Evolutionary conservation across 768 basidiomycete genomes (phyloP).

Genomic region (Megacollybia marginata): DNA sequence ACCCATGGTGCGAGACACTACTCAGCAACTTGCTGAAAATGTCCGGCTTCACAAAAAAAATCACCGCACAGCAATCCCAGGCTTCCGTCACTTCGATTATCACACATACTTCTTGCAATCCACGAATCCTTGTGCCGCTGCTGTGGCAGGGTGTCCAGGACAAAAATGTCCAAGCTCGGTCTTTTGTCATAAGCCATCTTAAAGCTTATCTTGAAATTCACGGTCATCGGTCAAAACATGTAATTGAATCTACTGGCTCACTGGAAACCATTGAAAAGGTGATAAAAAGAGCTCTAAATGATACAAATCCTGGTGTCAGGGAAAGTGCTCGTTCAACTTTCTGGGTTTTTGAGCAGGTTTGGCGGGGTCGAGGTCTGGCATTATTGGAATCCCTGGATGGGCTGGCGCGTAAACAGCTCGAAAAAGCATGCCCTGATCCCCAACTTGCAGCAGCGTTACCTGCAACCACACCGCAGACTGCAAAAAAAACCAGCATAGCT

Average conservation of each 20-base stretch:
- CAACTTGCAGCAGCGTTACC: constrained; percentile 31
- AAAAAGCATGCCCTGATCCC: constrained; percentile 73
- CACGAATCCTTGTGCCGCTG: constrained; percentile 60
- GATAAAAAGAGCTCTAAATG: constrained; percentile 65
- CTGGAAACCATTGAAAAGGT: constrained; percentile 68
- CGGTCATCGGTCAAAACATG: constrained; percentile 49
- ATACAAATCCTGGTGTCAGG: constrained; percentile 74
- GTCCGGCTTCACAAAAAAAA: constrained; percentile 89
- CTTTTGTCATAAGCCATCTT: constrained; percentile 60
- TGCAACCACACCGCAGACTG: constrained; percentile 44
- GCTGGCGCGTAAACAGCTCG: constrained; percentile 70
- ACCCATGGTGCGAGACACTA: constrained; percentile 73
- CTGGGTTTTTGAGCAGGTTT: constrained; percentile 75
- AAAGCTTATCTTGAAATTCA: constrained; percentile 72
- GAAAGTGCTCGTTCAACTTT: constrained; percentile 67
- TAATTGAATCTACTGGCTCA: constrained; percentile 64
- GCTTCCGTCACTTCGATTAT: constrained; percentile 62
- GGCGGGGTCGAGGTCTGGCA: constrained; percentile 59
- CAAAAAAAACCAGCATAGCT: constrained; percentile 77
- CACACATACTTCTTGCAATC: constrained; percentile 58
- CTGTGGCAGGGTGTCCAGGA: constrained; percentile 68
- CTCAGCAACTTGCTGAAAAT: constrained; percentile 76
- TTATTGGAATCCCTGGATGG: constrained; percentile 67
- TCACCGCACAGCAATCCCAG: constrained; percentile 83
- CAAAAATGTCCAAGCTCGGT: constrained; percentile 72